phyloP scores from a whole-genome alignment of 257 asterid genomes.

The Echites panduratus region DNA sequence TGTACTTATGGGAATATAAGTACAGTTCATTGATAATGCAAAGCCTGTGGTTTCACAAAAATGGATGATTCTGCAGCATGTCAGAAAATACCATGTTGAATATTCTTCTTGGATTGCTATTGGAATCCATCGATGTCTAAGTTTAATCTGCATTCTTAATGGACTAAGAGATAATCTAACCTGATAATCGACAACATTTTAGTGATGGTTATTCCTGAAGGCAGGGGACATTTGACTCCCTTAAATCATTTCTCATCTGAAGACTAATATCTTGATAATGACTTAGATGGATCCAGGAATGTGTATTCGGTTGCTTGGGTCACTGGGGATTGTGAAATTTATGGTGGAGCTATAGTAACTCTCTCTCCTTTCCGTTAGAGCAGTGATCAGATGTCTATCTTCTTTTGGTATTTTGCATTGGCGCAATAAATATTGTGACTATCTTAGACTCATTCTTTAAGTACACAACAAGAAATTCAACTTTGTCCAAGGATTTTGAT shows the following conservation, averaged over 20 bases:
- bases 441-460: background rate
- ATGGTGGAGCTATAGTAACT: background rate
- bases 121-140: background rate
- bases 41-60: background rate
- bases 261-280: background rate
- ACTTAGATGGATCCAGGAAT: background rate
- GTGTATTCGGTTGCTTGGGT: background rate
- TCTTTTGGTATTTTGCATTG: background rate
- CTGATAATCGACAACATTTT: background rate
- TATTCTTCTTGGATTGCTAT: background rate
- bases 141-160: background rate
- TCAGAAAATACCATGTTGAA: background rate
- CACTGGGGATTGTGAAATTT: background rate
- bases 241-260: background rate
- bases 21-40: background rate
- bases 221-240: background rate
- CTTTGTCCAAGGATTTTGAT: background rate
- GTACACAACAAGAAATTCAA: background rate
- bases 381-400: background rate
- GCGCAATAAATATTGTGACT: background rate
- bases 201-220: background rate
- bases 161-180: background rate
- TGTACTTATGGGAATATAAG: too few relatives aligned
- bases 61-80: background rate
- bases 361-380: background rate